Evolutionary conservation across 805 yeast genomes (phyloP).

Genomic region (Nakazawaea ernobii): DNA sequence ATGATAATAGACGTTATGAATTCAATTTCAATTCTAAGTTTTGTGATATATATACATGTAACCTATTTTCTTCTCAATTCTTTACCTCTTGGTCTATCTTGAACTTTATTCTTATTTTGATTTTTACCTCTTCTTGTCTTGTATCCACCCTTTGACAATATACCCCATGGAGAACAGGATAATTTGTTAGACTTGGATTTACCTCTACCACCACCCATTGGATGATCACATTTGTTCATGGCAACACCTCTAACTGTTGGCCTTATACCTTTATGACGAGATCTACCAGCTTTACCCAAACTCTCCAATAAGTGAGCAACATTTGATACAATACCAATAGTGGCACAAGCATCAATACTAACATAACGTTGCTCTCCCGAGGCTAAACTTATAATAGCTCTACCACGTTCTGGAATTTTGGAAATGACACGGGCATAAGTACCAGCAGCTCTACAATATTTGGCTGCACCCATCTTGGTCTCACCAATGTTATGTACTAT

Average conservation of each 20-base stretch:
- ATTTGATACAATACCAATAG: conserved; percentile 89
- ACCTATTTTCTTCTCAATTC: conserved; percentile 18
- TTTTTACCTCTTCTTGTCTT: conserved; percentile 91
- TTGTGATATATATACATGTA: neutral
- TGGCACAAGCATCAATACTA: conserved; percentile 81
- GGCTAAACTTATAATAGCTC: conserved; percentile 76
- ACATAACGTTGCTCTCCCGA: conserved; percentile 94
- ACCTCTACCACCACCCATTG: conserved; percentile 99
- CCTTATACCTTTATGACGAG: conserved; percentile 86
- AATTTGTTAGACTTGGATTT: conserved; percentile 93
- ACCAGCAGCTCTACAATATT: conserved; percentile 92
- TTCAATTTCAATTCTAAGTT: too few species aligned
- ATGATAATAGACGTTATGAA: too few species aligned
- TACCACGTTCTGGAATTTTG: conserved; percentile 62
- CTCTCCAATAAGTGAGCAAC: conserved; percentile 84
- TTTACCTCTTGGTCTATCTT: conserved; percentile 86
- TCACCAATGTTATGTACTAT: conserved; percentile 85
- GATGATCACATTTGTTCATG: conserved; percentile 96
- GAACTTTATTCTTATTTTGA: conserved; percentile 76
- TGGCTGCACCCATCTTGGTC: conserved; percentile 70
- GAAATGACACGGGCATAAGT: conserved; percentile 84
- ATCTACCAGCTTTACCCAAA: conserved; percentile 96
- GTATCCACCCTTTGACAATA: conserved; percentile 81
- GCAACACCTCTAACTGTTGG: conserved; percentile 98
- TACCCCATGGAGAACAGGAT: conserved; percentile 96